These are phyloP conservation scores for Tephrocybe sp. DNA, from an alignment of 768 basidiomycete species.

Conservation along the genomic window DNA sequence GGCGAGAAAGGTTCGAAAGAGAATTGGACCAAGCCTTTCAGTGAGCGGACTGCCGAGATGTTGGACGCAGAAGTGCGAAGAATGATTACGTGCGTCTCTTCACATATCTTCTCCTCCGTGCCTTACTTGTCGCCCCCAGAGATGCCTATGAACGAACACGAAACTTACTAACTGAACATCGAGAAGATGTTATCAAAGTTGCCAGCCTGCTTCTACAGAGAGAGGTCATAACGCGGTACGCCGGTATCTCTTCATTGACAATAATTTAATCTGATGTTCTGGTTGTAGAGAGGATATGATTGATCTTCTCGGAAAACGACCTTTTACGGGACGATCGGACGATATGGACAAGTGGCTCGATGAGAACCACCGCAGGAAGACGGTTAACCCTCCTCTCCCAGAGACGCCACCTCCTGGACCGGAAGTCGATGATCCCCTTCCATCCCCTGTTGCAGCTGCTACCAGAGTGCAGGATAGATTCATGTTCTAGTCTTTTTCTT, in stretches of 20 bases:
- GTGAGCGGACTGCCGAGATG: constrained; percentile 95
- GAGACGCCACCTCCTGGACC: constrained; percentile 24
- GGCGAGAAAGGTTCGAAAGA: constrained; percentile 83
- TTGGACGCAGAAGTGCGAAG: constrained; percentile 89
- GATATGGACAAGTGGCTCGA: constrained; percentile 99
- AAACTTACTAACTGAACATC: constrained; percentile 75
- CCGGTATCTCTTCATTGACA: background rate
- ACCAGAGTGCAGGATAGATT: constrained; percentile 30
- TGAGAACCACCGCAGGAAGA: constrained; percentile 65
- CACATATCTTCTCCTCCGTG: background rate
- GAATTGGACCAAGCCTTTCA: constrained; percentile 95
- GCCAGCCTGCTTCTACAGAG: constrained; percentile 88
- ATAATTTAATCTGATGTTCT: constrained; percentile 11
- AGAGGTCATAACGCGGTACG: constrained; percentile 91
- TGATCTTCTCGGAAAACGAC: constrained; percentile 74
- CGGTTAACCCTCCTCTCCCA: constrained; percentile 14
- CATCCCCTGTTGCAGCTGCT: constrained; percentile 46
- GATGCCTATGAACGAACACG: constrained; percentile 83
- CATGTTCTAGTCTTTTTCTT: constrained; percentile 13
- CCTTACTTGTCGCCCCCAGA: constrained; percentile 28
- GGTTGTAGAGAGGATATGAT: constrained; percentile 86
- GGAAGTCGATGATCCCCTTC: constrained; percentile 39
- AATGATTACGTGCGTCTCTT: constrained; percentile 73
- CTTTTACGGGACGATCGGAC: constrained; percentile 73
- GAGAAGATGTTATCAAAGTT: constrained; percentile 90